These are phyloP conservation scores for Apophysomyces trapeziformis DNA, from an alignment of 371 early-diverging fungal genomes.

Conservation along the genomic window DNA sequence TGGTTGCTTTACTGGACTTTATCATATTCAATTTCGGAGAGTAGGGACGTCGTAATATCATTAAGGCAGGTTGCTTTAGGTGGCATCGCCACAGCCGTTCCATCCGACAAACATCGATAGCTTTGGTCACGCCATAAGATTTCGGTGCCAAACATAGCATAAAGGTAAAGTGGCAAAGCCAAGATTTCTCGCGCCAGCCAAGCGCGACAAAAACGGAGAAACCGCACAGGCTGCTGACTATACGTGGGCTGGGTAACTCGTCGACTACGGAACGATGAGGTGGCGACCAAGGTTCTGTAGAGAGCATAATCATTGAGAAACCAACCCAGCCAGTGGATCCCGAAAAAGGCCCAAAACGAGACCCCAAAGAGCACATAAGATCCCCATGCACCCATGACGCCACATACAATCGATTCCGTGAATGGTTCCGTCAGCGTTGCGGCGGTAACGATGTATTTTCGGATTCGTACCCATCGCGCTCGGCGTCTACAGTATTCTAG, in stretches of 20 bases:
- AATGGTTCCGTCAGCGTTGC: slow-evolving; percentile 92
- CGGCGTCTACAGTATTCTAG: slow-evolving; percentile 82
- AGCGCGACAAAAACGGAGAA: slow-evolving; percentile 48
- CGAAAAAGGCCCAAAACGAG: slow-evolving; percentile 56
- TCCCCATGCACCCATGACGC: slow-evolving; percentile 71
- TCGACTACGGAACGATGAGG: slow-evolving; percentile 30
- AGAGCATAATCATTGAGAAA: slow-evolving; percentile 67
- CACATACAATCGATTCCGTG: slow-evolving; percentile 86
- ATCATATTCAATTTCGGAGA: slow-evolving; percentile 8
- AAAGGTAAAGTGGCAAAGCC: slow-evolving; percentile 83
- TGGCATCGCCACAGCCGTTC: slow-evolving; percentile 53
- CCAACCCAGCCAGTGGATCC: slow-evolving; percentile 77
- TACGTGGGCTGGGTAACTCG: slow-evolving; percentile 13
- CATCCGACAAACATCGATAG: slow-evolving; percentile 59
- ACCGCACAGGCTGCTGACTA: slow-evolving; percentile 5
- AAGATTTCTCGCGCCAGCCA: slow-evolving; percentile 82
- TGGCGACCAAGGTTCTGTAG: slow-evolving; percentile 54
- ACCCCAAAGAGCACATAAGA: slow-evolving; percentile 47
- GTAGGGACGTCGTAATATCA: slow-evolving; percentile 10
- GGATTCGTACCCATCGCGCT: slow-evolving; percentile 89
- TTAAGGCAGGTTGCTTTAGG: not conserved
- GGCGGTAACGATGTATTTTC: slow-evolving; percentile 87
- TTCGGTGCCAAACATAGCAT: slow-evolving; percentile 79
- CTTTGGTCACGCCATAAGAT: slow-evolving; percentile 87
- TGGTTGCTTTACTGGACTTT: slow-evolving; percentile 5